phyloP scores from a whole-genome alignment of 2,329 filamentous ascomycete species.

The Pseudogymnoascus sp. region DNA sequence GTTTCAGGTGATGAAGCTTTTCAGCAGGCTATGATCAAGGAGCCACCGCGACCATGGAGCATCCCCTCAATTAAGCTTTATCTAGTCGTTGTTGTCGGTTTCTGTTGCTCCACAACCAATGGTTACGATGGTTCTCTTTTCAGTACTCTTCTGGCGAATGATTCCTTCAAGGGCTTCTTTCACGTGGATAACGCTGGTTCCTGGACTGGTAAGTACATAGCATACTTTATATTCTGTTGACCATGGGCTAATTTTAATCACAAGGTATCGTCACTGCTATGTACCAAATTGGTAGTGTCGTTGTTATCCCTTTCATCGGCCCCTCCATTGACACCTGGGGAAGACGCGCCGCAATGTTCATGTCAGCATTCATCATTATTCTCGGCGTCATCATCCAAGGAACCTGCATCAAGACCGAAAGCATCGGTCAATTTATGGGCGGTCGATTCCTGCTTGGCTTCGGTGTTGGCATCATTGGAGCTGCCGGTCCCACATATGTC shows the following conservation, averaged over 20 bases:
- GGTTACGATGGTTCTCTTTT: slow-evolving; percentile 42
- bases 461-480: slow-evolving; percentile 48
- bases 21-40: slow-evolving; percentile 46
- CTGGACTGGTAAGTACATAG: slow-evolving; percentile 31
- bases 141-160: slow-evolving; percentile 40
- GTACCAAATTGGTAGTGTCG: slow-evolving; percentile 38
- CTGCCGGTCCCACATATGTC: slow-evolving; percentile 52
- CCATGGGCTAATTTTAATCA: not conserved
- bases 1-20: slow-evolving; percentile 45
- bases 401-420: slow-evolving; percentile 30
- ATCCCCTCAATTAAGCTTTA: slow-evolving; percentile 35
- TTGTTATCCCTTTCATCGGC: slow-evolving; percentile 35
- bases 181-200: slow-evolving; percentile 36
- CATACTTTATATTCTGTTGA: not conserved
- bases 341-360: slow-evolving; percentile 46
- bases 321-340: slow-evolving; percentile 36
- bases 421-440: slow-evolving; percentile 44
- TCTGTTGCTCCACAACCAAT: slow-evolving; percentile 43
- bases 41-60: slow-evolving; percentile 38
- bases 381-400: slow-evolving; percentile 41
- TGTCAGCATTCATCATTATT: slow-evolving; percentile 42
- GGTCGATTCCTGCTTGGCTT: slow-evolving; percentile 45
- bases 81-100: slow-evolving; percentile 37
- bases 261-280: slow-evolving; percentile 40
- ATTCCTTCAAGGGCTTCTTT: slow-evolving; percentile 34